phyloP scores from a whole-genome alignment of 306 rosid species.

The Gastrolobium bilobum region DNA sequence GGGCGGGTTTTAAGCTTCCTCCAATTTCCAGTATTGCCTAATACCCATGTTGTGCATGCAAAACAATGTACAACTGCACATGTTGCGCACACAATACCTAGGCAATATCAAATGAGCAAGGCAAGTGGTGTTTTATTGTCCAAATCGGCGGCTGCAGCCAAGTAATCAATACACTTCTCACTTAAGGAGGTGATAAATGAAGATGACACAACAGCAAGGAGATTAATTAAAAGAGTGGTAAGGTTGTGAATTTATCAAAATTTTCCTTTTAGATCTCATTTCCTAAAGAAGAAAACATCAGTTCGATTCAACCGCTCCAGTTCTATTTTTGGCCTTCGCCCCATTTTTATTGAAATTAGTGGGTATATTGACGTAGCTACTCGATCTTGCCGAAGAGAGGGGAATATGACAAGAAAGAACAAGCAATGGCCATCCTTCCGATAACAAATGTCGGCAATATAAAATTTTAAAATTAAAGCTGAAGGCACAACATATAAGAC shows the following conservation, averaged over 20 bases:
- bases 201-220: background rate
- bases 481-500: background rate
- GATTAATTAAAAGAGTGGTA: constrained; percentile 30
- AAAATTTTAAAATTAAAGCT: background rate
- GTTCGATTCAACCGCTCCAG: constrained; percentile 8
- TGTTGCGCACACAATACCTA: background rate
- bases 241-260: constrained; percentile 28
- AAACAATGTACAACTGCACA: constrained; percentile 2
- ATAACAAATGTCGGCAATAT: constrained; percentile 24
- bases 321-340: constrained; percentile 24
- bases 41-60: background rate
- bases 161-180: constrained; percentile 4
- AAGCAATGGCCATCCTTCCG: constrained; percentile 2
- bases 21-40: background rate
- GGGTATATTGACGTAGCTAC: constrained; percentile 27
- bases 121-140: background rate
- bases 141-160: background rate
- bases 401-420: constrained; percentile 14
- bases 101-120: constrained; percentile 11
- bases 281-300: constrained; percentile 28
- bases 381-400: constrained; percentile 17
- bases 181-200: background rate
- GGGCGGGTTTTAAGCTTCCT: background rate
- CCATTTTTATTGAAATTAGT: constrained; percentile 33
- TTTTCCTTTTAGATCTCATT: constrained; percentile 18